Percentiles rank a stretch among this genome's conserved stretches.
phyloP scores from a whole-genome alignment of 768 basidiomycete genomes.

The Rhizopogon vinicolor region DNA sequence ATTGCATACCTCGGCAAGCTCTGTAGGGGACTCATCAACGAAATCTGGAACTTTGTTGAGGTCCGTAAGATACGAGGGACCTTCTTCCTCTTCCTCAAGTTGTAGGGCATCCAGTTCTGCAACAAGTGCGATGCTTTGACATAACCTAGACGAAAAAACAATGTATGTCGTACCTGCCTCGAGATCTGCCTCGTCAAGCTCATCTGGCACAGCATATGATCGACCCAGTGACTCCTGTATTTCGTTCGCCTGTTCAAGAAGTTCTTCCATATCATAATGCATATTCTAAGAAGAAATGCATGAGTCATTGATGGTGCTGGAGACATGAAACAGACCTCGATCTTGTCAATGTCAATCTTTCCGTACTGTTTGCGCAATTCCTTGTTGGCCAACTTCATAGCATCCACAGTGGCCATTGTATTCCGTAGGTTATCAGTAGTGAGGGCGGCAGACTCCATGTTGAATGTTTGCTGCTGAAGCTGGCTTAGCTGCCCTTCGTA shows the following conservation, averaged over 20 bases:
- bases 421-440: conserved; percentile 98
- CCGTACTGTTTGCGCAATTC: conserved; percentile 96
- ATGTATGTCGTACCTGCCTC: conserved; percentile 69
- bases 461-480: conserved; percentile 92
- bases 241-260: conserved; percentile 96
- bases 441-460: conserved; percentile 95
- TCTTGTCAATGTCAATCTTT: conserved; percentile 96
- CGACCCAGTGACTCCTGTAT: conserved; percentile 92
- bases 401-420: conserved; percentile 98
- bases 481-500: conserved; percentile 91
- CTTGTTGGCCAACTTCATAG: conserved; percentile 94
- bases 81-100: conserved; percentile 91
- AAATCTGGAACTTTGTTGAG: conserved; percentile 90
- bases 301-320: background rate
- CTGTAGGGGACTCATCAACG: conserved; percentile 81
- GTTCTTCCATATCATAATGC: conserved; percentile 97
- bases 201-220: conserved; percentile 95
- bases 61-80: conserved; percentile 82
- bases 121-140: background rate
- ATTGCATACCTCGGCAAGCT: conserved; percentile 51
- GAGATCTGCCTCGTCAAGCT: conserved; percentile 95
- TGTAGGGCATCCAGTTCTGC: conserved; percentile 91
- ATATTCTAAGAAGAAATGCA: conserved; percentile 55
- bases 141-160: background rate
- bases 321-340: conserved; percentile 62